These are phyloP conservation scores for Didymella lethalis DNA, from an alignment of 2,329 filamentous ascomycete species.

Conservation along the genomic window DNA sequence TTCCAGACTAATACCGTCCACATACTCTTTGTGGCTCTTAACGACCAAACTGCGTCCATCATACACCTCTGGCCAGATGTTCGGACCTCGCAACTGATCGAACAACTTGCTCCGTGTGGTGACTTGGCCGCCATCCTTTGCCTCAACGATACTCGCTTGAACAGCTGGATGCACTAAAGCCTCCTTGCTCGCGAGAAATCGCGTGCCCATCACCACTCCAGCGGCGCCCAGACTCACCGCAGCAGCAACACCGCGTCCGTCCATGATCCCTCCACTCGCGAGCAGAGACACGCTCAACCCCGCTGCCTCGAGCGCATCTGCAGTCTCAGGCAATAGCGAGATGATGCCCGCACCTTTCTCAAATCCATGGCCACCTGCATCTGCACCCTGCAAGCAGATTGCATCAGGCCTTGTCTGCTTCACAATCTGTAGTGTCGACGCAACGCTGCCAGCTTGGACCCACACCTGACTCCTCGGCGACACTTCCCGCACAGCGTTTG, in stretches of 20 bases:
- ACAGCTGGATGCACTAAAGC: slow-evolving; percentile 56
- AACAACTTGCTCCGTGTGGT: slow-evolving; percentile 61
- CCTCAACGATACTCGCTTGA: slow-evolving; percentile 55
- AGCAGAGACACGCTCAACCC: slow-evolving; percentile 52
- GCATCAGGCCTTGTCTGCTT: slow-evolving; percentile 62
- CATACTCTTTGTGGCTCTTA: slow-evolving; percentile 55
- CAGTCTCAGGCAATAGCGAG: slow-evolving; percentile 66
- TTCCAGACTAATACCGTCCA: slow-evolving; percentile 51
- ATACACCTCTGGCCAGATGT: slow-evolving; percentile 66
- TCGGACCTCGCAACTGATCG: slow-evolving; percentile 63
- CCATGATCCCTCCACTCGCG: slow-evolving; percentile 67
- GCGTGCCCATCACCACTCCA: slow-evolving; percentile 69
- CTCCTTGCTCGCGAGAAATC: slow-evolving; percentile 65
- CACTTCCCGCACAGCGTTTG: slow-evolving; percentile 43
- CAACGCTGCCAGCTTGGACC: slow-evolving; percentile 68
- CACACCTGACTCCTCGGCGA: slow-evolving; percentile 58
- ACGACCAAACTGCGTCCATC: slow-evolving; percentile 66
- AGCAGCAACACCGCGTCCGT: slow-evolving; percentile 66
- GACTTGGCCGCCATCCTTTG: slow-evolving; percentile 58
- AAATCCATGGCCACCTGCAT: slow-evolving; percentile 71
- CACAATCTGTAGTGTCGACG: slow-evolving; percentile 61
- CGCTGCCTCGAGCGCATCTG: slow-evolving; percentile 54
- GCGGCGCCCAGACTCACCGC: slow-evolving; percentile 62
- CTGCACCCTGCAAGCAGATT: slow-evolving; percentile 69
- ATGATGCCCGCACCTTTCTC: slow-evolving; percentile 64